phyloP scores from a whole-genome alignment of 2,329 filamentous ascomycete species.

The Cercospora beticola region DNA sequence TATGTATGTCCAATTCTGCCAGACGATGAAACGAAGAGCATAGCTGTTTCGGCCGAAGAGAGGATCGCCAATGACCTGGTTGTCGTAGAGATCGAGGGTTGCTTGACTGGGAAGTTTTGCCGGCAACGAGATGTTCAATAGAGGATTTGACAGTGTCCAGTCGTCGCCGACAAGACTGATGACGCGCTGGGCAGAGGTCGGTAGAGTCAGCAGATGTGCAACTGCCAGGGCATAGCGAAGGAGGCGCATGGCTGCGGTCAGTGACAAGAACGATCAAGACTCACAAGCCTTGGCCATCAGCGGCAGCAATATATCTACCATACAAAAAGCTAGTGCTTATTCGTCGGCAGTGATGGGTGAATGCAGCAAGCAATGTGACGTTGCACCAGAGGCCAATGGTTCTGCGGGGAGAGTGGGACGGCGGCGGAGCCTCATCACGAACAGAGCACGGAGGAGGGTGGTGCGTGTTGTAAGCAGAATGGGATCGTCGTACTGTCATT shows the following conservation, averaged over 20 bases:
- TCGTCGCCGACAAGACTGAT: conserved; percentile 43
- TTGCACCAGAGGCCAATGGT: background rate
- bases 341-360: background rate
- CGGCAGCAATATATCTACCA: background rate
- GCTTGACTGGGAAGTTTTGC: conserved; percentile 58
- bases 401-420: background rate
- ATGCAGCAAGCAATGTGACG: conserved; percentile 2
- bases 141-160: conserved; percentile 42
- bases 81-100: conserved; percentile 58
- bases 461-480: background rate
- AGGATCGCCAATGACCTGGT: conserved; percentile 54
- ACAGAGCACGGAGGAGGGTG: background rate
- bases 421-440: background rate
- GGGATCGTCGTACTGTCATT: background rate
- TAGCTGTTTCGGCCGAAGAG: conserved; percentile 61
- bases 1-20: conserved; percentile 62
- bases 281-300: background rate
- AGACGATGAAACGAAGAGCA: conserved; percentile 59
- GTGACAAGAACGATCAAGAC: background rate
- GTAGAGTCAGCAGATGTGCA: background rate
- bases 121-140: conserved; percentile 54
- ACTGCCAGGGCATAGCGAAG: background rate
- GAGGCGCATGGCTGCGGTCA: background rate
- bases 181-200: conserved; percentile 35
- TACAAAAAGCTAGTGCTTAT: background rate